These are phyloP conservation scores for Ceriops tagal DNA, from an alignment of 345 rosid genomes.

Conservation along the genomic window DNA sequence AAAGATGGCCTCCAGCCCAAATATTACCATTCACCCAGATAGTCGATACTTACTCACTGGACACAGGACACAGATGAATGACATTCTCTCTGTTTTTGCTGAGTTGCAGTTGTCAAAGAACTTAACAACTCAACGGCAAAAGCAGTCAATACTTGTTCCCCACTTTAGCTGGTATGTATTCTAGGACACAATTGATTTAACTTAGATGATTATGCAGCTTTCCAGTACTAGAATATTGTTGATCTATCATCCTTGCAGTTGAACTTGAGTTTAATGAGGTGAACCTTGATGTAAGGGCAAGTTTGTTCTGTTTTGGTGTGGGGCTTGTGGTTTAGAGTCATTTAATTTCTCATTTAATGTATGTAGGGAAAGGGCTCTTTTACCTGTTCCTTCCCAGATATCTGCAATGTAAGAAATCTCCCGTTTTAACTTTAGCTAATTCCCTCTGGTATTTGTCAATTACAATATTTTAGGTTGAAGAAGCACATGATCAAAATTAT, in stretches of 20 bases:
- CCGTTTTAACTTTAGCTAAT: too few species aligned
- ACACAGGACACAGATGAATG: constrained; percentile 46
- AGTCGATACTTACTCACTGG: constrained; percentile 51
- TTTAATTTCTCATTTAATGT: too few species aligned
- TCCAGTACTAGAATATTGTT: not conserved
- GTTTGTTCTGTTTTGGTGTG: too few species aligned
- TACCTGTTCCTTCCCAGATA: too few species aligned
- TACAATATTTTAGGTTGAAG: too few species aligned
- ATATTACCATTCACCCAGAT: constrained; percentile 43
- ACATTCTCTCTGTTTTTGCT: constrained; percentile 60
- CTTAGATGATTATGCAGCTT: not conserved
- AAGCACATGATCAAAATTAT: too few species aligned
- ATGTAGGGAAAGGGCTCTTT: too few species aligned
- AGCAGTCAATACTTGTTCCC: constrained; percentile 55
- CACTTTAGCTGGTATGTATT: constrained; percentile 53
- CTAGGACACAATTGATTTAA: constrained; percentile 6
- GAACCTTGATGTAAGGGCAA: not conserved
- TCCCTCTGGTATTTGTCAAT: too few species aligned
- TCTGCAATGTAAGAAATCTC: too few species aligned
- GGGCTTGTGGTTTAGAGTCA: too few species aligned
- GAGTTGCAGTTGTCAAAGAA: constrained; percentile 54
- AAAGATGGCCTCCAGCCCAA: constrained; percentile 40
- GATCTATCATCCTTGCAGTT: not conserved
- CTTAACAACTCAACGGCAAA: constrained; percentile 32
- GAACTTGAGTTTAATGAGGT: not conserved